These are phyloP conservation scores for Salmacisia buchloeana DNA, from an alignment of 1,284 basidiomycete genomes.

Conservation along the genomic window DNA sequence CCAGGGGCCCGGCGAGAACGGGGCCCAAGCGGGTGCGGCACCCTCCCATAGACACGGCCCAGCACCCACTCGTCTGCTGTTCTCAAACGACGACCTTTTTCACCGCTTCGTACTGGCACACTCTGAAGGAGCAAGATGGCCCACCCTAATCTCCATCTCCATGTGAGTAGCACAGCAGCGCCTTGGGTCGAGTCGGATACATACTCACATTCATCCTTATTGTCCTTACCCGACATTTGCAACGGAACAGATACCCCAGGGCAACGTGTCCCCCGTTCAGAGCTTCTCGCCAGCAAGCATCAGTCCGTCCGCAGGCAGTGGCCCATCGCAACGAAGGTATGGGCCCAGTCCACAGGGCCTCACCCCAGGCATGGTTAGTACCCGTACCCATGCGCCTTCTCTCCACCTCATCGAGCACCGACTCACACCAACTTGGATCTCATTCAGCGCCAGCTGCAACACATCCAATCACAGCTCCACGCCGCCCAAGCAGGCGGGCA, in stretches of 20 bases:
- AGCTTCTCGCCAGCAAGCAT: background rate
- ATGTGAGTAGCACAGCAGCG: background rate
- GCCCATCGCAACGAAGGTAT: background rate
- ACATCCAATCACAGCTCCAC: background rate
- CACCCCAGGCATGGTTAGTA: background rate
- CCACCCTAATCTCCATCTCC: conserved; percentile 5
- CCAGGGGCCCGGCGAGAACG: no score
- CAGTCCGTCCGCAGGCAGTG: background rate
- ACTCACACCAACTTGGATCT: no score
- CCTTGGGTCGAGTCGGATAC: background rate
- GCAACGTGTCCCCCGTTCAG: background rate
- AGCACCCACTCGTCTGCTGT: background rate
- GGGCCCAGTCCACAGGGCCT: no score
- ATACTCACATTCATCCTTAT: background rate
- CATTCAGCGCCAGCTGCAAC: background rate
- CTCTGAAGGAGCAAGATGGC: no score
- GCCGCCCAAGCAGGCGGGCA: background rate
- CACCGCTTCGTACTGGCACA: no score
- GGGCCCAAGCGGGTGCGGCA: no score
- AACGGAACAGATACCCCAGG: conserved; percentile 7
- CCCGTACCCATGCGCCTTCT: no score
- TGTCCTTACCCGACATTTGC: background rate
- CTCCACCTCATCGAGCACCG: no score
- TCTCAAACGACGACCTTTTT: no score
- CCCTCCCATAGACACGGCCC: no score